These are phyloP conservation scores for Alloascoidea africana DNA, from an alignment of 805 yeast genomes.

Conservation along the genomic window DNA sequence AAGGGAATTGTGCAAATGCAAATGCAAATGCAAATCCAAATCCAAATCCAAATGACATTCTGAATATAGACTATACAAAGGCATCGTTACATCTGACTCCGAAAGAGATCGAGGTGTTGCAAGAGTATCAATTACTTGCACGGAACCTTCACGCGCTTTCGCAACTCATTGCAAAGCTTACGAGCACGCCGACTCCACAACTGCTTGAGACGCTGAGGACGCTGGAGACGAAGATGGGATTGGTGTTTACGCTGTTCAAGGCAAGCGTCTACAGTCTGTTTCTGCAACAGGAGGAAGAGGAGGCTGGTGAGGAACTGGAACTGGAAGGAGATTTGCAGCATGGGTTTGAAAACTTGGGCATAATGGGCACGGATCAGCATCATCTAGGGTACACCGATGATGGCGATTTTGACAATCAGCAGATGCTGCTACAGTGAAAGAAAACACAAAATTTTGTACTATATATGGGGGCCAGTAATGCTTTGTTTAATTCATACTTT, in stretches of 20 bases:
- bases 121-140: not conserved
- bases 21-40: not conserved
- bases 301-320: too few species aligned
- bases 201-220: constrained; percentile 36
- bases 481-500: constrained; percentile 28
- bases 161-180: constrained; percentile 5
- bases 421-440: too few species aligned
- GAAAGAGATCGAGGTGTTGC: not conserved
- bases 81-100: not conserved
- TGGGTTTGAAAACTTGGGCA: too few species aligned
- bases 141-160: not conserved
- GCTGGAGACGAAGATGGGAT: constrained; percentile 46
- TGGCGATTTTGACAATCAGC: too few species aligned
- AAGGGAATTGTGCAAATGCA: too few species aligned
- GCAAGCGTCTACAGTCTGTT: constrained; percentile 58
- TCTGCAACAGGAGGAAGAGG: constrained; percentile 28
- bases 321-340: too few species aligned
- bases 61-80: not conserved
- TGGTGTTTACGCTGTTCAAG: constrained; percentile 51
- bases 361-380: too few species aligned
- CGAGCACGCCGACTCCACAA: constrained; percentile 14
- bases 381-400: too few species aligned
- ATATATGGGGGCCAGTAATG: too few species aligned
- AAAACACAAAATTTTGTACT: too few species aligned
- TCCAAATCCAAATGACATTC: not conserved